These are phyloP conservation scores for Ceratobasidium sp. DNA, from an alignment of 1,284 basidiomycete genomes.

Conservation along the genomic window DNA sequence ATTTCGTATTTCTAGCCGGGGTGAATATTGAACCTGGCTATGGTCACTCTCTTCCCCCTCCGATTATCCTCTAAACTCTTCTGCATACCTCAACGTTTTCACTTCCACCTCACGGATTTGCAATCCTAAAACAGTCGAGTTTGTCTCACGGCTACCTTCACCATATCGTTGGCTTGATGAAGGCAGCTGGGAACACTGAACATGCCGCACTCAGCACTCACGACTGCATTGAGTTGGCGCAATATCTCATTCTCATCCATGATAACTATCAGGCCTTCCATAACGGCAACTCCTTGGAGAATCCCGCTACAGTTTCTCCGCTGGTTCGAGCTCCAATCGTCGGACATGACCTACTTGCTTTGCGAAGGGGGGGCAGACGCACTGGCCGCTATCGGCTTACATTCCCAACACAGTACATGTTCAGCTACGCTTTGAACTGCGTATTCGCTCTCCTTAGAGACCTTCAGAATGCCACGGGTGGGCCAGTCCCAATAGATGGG, in stretches of 20 bases:
- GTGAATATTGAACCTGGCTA: no score
- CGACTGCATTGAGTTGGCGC: neutral
- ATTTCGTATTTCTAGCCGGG: no score
- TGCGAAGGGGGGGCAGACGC: neutral
- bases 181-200: neutral
- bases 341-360: neutral
- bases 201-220: neutral
- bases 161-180: no score
- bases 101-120: no score
- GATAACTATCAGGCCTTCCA: neutral
- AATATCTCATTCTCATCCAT: neutral
- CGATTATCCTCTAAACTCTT: no score
- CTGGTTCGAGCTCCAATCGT: neutral
- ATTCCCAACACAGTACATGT: neutral
- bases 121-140: no score
- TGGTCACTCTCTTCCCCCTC: no score
- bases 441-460: neutral
- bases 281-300: neutral
- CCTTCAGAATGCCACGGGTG: neutral
- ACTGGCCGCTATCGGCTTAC: no score
- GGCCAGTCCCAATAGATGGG: neutral
- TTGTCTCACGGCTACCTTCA: no score
- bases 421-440: neutral
- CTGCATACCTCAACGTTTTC: no score
- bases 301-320: neutral